Conservation (phyloP, 352 stramenopile species). For the Pythium vanterpoolii region DNA sequence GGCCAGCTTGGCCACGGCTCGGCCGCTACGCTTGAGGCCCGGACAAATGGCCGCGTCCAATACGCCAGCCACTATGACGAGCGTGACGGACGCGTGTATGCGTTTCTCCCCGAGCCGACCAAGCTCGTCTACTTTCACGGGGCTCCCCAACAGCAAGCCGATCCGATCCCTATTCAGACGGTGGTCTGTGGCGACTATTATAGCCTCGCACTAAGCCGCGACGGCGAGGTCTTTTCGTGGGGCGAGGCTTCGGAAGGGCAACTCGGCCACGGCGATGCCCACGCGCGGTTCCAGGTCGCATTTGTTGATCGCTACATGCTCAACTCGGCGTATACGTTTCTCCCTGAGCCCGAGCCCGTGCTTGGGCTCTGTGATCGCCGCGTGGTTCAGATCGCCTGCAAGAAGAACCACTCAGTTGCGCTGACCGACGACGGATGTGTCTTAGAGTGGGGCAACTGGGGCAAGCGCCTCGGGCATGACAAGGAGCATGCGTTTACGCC, state of each 20-base stretch:
- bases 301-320: constrained; percentile 59
- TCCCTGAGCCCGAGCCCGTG: constrained; percentile 59
- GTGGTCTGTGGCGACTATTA: constrained; percentile 75
- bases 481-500: constrained; percentile 57
- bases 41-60: constrained; percentile 28
- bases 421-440: constrained; percentile 36
- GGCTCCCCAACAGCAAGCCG: constrained; percentile 46
- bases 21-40: constrained; percentile 38
- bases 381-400: constrained; percentile 47
- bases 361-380: constrained; percentile 40
- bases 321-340: constrained; percentile 68
- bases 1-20: constrained; percentile 69
- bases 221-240: constrained; percentile 72
- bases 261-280: constrained; percentile 54
- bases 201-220: constrained; percentile 52
- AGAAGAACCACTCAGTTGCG: constrained; percentile 57
- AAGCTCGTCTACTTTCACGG: constrained; percentile 67
- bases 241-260: constrained; percentile 73
- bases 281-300: constrained; percentile 53
- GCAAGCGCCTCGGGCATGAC: constrained; percentile 45
- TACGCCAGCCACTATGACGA: constrained; percentile 57
- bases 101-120: constrained; percentile 42
- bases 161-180: constrained; percentile 49
- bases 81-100: constrained; percentile 35
- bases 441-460: constrained; percentile 77